Evolutionary conservation across 2,329 filamentous ascomycete genomes (phyloP).

Genomic region (Capronia epimyces): DNA sequence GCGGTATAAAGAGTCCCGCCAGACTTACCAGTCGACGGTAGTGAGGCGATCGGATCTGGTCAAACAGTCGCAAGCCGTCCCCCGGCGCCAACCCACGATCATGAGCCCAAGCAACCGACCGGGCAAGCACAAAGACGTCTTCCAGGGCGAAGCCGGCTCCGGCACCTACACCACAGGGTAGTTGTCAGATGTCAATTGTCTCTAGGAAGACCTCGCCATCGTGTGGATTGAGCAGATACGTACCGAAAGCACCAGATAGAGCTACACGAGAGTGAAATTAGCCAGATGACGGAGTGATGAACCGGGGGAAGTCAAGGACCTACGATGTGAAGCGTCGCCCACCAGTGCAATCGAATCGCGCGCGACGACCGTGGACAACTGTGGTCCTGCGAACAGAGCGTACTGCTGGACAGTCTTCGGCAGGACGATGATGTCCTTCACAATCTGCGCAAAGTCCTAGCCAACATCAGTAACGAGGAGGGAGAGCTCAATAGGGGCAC

Average conservation of each 20-base stretch:
- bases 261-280: background rate
- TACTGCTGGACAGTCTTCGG: background rate
- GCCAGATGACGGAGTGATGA: too few relatives aligned
- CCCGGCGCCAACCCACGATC: background rate
- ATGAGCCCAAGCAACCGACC: constrained; percentile 11
- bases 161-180: too few relatives aligned
- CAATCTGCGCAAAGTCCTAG: background rate
- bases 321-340: constrained; percentile 17
- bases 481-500: background rate
- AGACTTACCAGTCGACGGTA: background rate
- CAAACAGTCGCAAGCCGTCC: background rate
- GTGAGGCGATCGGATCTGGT: background rate
- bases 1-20: too few relatives aligned
- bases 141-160: constrained; percentile 19
- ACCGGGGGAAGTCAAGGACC: too few relatives aligned
- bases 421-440: background rate
- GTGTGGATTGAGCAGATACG: too few relatives aligned
- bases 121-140: constrained; percentile 10
- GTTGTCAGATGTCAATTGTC: too few relatives aligned
- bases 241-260: constrained; percentile 18
- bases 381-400: background rate
- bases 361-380: background rate
- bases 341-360: constrained; percentile 3
- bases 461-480: background rate
- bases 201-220: too few relatives aligned